These are phyloP conservation scores for Tulasnella sp. DNA, from an alignment of 768 basidiomycete species.

Conservation along the genomic window DNA sequence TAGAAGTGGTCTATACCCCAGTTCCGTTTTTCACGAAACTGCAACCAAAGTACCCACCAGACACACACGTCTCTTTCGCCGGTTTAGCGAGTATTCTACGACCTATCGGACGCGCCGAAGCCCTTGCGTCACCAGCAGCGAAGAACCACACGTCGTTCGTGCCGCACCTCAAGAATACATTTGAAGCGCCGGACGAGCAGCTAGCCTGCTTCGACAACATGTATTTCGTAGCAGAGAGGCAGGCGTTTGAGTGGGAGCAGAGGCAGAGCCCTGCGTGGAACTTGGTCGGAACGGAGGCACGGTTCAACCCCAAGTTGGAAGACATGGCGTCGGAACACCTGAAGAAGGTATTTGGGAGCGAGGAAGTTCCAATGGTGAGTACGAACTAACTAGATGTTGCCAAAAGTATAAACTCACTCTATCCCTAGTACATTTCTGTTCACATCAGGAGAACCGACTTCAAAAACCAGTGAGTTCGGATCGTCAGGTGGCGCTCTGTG, in stretches of 20 bases:
- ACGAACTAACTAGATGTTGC: too few species aligned
- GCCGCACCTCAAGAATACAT: neutral
- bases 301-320: neutral
- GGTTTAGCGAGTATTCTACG: conserved; percentile 17
- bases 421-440: conserved; percentile 9
- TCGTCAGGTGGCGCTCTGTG: neutral
- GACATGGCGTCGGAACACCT: neutral
- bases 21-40: neutral
- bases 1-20: neutral
- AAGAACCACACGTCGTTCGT: neutral
- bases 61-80: conserved; percentile 17
- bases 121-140: neutral
- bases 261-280: conserved; percentile 18
- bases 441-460: conserved; percentile 6
- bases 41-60: neutral
- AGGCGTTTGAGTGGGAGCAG: conserved; percentile 18
- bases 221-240: conserved; percentile 10
- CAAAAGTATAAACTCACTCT: too few species aligned
- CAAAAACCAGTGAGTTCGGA: neutral
- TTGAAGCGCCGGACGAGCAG: conserved; percentile 19
- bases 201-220: conserved; percentile 18
- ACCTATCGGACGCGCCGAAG: conserved; percentile 11
- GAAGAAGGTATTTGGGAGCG: neutral
- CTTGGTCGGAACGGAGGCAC: conserved; percentile 11
- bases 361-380: neutral